These are phyloP conservation scores for Selaginella moellendorffii DNA, from an alignment of 75 land plant genomes.

Conservation along the genomic window DNA sequence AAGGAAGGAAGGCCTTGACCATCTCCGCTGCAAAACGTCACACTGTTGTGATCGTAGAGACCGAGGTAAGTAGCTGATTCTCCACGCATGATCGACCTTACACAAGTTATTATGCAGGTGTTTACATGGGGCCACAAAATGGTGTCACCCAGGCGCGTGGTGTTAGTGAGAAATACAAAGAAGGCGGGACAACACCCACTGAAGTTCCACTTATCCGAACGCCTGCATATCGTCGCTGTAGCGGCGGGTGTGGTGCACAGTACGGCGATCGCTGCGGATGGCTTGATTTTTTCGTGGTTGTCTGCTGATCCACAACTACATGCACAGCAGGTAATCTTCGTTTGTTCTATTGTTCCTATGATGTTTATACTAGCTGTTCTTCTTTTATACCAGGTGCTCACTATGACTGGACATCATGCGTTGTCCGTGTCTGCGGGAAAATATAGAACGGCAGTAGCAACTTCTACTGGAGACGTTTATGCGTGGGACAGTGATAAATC, in stretches of 20 bases:
- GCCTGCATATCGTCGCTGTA: constrained; percentile 60
- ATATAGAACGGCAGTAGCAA: constrained; percentile 67
- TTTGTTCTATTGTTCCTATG: too few species aligned
- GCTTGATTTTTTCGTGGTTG: constrained; percentile 72
- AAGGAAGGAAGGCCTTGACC: constrained; percentile 45
- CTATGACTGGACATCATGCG: constrained; percentile 37
- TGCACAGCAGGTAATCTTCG: constrained; percentile 88
- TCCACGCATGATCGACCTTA: neutral
- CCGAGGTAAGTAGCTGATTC: constrained; percentile 72
- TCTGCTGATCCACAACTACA: constrained; percentile 79
- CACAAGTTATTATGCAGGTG: constrained; percentile 31
- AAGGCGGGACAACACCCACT: constrained; percentile 47
- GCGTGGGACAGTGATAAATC: constrained; percentile 76
- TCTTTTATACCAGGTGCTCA: too few species aligned
- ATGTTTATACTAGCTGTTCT: too few species aligned
- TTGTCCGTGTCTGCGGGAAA: constrained; percentile 83
- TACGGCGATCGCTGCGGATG: constrained; percentile 82
- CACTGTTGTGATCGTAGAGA: constrained; percentile 80
- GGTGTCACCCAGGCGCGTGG: constrained; percentile 75
- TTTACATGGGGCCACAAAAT: constrained; percentile 91
- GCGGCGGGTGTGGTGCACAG: constrained; percentile 87
- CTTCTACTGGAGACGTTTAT: constrained; percentile 66
- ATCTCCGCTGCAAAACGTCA: constrained; percentile 87
- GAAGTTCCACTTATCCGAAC: constrained; percentile 63
- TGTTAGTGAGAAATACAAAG: constrained; percentile 51